Evolutionary conservation across 805 yeast species (phyloP).

Genomic region (Candida ponderosae): DNA sequence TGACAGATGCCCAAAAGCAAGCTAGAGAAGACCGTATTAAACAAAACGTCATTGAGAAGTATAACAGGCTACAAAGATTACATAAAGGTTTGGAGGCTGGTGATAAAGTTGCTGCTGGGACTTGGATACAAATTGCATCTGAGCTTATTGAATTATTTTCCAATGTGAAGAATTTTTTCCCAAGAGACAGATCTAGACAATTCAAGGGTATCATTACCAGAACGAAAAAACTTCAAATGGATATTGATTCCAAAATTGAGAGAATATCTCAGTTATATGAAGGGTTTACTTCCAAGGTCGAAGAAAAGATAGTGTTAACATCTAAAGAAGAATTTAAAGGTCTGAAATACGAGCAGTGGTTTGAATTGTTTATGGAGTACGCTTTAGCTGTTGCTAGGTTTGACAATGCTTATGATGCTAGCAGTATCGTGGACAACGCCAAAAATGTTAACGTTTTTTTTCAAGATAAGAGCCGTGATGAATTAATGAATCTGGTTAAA

Average conservation of each 20-base stretch:
- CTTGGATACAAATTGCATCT: constrained; percentile 81
- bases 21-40: constrained; percentile 53
- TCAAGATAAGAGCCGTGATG: constrained; percentile 52
- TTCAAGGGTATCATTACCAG: constrained; percentile 63
- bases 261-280: constrained; percentile 60
- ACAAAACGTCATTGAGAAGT: constrained; percentile 48
- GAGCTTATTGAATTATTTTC: constrained; percentile 80
- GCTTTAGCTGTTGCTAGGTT: constrained; percentile 59
- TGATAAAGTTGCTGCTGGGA: constrained; percentile 53
- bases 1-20: constrained; percentile 36
- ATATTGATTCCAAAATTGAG: constrained; percentile 65
- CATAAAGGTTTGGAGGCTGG: constrained; percentile 38
- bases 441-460: constrained; percentile 71
- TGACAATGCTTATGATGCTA: constrained; percentile 55
- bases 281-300: constrained; percentile 35
- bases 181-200: constrained; percentile 61
- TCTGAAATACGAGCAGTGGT: constrained; percentile 73
- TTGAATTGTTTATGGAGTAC: constrained; percentile 71
- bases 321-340: constrained; percentile 66
- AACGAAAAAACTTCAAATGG: constrained; percentile 52
- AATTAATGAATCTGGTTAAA: constrained; percentile 55
- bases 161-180: constrained; percentile 69
- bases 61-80: constrained; percentile 45
- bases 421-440: constrained; percentile 65
- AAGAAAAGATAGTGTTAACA: constrained; percentile 34